Conservation (phyloP, 768 basidiomycete species). For the Cystofilobasidium capitatum region DNA sequence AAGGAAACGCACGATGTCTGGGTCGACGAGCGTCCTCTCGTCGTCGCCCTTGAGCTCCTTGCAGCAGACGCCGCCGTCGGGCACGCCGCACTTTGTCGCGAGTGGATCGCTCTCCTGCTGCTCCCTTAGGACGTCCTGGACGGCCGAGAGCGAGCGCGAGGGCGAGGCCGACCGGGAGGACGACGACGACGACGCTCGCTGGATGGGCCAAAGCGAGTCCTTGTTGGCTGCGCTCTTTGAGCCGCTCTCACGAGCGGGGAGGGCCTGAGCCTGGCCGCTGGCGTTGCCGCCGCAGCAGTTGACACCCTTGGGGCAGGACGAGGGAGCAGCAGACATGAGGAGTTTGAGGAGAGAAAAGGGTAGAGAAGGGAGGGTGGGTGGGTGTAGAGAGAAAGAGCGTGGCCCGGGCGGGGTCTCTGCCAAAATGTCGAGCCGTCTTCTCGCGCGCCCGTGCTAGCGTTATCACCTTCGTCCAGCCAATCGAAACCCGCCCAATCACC, state of each 20-base stretch:
- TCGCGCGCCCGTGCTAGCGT: no score
- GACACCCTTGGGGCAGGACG: slow-evolving; percentile 1
- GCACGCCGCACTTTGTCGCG: slow-evolving; percentile 22
- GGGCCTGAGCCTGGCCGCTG: slow-evolving; percentile 3
- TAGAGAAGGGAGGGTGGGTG: neutral
- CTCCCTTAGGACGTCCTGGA: slow-evolving; percentile 10
- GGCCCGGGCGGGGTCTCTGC: neutral
- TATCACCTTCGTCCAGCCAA: no score
- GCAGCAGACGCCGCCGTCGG: slow-evolving; percentile 59
- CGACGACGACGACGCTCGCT: neutral
- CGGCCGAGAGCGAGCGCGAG: slow-evolving; percentile 11
- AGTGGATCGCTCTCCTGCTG: slow-evolving; percentile 14
- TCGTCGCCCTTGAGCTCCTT: slow-evolving; percentile 60
- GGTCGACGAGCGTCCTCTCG: slow-evolving; percentile 62
- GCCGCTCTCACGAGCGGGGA: slow-evolving; percentile 1
- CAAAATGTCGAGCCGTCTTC: no score
- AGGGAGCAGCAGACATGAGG: slow-evolving; percentile 7
- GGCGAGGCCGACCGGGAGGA: neutral
- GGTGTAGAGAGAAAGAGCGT: neutral
- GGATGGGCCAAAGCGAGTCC: slow-evolving; percentile 6
- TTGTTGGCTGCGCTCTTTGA: neutral
- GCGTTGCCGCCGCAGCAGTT: slow-evolving; percentile 6
- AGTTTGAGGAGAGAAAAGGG: neutral
- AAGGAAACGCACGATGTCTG: slow-evolving; percentile 63
- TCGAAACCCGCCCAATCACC: no score